Conservation (phyloP, 257 asterid genomes). For the Gentiana dahurica region DNA sequence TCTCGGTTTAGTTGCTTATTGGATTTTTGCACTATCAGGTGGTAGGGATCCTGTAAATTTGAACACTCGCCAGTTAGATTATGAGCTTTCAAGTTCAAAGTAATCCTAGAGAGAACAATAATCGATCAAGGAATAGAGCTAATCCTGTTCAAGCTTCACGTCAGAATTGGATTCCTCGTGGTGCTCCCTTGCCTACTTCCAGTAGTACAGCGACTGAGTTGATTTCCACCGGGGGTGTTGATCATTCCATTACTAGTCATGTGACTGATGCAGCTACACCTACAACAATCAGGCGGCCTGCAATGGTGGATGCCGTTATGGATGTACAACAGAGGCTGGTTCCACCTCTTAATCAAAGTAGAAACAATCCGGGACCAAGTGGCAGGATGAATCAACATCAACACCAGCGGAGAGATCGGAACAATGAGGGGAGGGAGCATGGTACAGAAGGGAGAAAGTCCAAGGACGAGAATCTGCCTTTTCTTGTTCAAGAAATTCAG, state of each 20-base stretch:
- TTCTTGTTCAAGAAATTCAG: conserved; percentile 90
- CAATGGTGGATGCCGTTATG: conserved; percentile 12
- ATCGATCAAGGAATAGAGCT: conserved; percentile 34
- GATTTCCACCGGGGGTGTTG: not conserved
- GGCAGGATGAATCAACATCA: conserved; percentile 22
- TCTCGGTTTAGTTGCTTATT: not conserved
- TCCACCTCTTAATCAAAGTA: conserved; percentile 18
- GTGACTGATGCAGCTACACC: no score
- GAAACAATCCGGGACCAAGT: conserved; percentile 29
- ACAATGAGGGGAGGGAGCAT: conserved; percentile 26
- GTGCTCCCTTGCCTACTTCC: conserved; percentile 6
- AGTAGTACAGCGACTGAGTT: conserved; percentile 17
- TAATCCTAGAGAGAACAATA: conserved; percentile 37
- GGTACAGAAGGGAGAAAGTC: conserved; percentile 9
- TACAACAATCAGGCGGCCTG: conserved; percentile 13
- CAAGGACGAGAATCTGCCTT: conserved; percentile 55
- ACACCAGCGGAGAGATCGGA: conserved; percentile 40
- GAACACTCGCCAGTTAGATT: conserved; percentile 29
- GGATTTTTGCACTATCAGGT: conserved; percentile 1
- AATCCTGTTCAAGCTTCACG: conserved; percentile 37
- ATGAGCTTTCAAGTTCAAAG: conserved; percentile 68
- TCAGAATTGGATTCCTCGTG: conserved; percentile 78
- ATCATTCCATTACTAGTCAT: not conserved
- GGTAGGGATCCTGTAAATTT: conserved; percentile 16
- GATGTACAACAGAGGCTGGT: conserved; percentile 15